These are phyloP conservation scores for Tetrapisispora fleetii DNA, from an alignment of 805 yeast species.

Conservation along the genomic window DNA sequence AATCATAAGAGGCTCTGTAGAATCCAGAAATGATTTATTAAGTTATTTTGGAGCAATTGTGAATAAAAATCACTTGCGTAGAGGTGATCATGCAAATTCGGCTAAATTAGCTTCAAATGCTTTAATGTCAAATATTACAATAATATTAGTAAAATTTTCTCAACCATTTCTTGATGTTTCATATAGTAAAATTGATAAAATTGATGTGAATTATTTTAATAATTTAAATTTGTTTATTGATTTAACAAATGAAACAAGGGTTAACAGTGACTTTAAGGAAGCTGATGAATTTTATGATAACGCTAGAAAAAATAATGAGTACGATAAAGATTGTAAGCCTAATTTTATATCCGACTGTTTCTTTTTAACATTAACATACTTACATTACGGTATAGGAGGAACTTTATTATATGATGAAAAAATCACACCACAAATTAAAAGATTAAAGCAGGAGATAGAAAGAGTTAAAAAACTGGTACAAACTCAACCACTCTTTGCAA, in stretches of 20 bases:
- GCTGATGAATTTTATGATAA: slow-evolving; percentile 47
- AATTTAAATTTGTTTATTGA: slow-evolving; percentile 45
- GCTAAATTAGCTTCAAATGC: slow-evolving; percentile 65
- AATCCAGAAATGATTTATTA: slow-evolving; percentile 54
- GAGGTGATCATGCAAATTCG: slow-evolving; percentile 73
- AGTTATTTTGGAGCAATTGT: slow-evolving; percentile 62
- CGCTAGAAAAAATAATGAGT: slow-evolving; percentile 25
- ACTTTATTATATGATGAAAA: slow-evolving; percentile 47
- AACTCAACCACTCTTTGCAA: slow-evolving; percentile 8
- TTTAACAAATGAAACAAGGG: slow-evolving; percentile 70
- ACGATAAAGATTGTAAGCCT: slow-evolving; percentile 16
- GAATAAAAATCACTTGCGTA: slow-evolving; percentile 77
- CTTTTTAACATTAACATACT: slow-evolving; percentile 63
- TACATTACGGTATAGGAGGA: slow-evolving; percentile 89
- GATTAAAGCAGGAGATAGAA: slow-evolving; percentile 34
- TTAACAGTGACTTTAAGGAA: slow-evolving; percentile 65
- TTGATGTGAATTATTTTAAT: slow-evolving; percentile 61
- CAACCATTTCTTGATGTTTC: slow-evolving; percentile 72
- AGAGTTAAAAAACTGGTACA: slow-evolving; percentile 22
- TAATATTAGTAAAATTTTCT: slow-evolving; percentile 59
- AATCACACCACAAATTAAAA: slow-evolving; percentile 40
- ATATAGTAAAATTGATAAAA: slow-evolving; percentile 62
- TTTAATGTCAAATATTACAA: slow-evolving; percentile 66
- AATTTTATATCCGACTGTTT: slow-evolving; percentile 92
- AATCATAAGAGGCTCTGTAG: slow-evolving; percentile 61